Conservation (phyloP, 202 grass and related monocot species). For the Musa balbisiana region DNA sequence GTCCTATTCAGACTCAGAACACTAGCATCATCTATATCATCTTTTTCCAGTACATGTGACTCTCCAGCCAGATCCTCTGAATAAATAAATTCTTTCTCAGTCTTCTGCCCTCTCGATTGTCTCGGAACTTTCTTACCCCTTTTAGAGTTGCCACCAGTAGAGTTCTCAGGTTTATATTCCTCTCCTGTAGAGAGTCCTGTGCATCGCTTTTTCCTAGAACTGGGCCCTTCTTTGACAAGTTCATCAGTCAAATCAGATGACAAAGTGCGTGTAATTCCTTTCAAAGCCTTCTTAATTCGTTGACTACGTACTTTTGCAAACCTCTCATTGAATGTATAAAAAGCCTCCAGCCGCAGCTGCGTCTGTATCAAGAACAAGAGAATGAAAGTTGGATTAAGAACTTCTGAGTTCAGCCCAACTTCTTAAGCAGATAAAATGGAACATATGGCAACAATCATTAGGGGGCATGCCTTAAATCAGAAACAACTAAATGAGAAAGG, state of each 20-base stretch:
- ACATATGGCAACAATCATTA: neutral
- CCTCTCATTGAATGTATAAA: conserved; percentile 96
- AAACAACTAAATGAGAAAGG: too few species aligned
- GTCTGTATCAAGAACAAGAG: conserved; percentile 53
- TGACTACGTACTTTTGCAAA: conserved; percentile 97
- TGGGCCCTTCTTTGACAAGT: conserved; percentile 41
- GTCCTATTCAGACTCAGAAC: conserved; percentile 15
- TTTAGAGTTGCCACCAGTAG: conserved; percentile 26
- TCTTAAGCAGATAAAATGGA: neutral
- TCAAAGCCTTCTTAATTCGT: conserved; percentile 93
- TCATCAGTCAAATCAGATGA: conserved; percentile 49
- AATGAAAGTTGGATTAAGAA: conserved; percentile 22
- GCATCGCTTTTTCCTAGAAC: conserved; percentile 14
- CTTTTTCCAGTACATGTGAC: neutral
- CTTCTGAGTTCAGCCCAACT: neutral
- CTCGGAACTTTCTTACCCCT: conserved; percentile 33
- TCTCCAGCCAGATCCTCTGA: conserved; percentile 19
- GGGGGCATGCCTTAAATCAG: neutral
- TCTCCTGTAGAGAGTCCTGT: conserved; percentile 5
- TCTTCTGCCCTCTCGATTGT: conserved; percentile 22
- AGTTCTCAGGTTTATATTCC: conserved; percentile 33
- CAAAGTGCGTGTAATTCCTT: conserved; percentile 70
- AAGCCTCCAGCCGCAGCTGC: conserved; percentile 78
- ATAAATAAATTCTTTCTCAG: conserved; percentile 5
- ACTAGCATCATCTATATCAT: conserved; percentile 15